Conservation (phyloP, 73 alveolate species). For the Paramecium caudatum region DNA sequence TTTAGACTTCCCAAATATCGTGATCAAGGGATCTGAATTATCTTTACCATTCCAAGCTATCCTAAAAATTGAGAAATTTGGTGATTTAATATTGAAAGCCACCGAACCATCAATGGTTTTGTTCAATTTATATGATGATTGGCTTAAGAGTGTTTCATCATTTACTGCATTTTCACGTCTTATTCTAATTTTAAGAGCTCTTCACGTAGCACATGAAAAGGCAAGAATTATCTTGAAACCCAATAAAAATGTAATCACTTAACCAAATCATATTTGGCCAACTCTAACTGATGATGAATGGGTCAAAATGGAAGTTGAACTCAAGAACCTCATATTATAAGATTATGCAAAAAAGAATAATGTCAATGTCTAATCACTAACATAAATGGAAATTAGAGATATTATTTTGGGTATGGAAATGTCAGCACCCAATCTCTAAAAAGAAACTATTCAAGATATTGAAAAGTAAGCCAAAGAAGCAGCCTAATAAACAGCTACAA, state of each 20-base stretch:
- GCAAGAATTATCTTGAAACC: constrained; percentile 99
- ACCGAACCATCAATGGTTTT: constrained; percentile 99
- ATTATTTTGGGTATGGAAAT: constrained; percentile 99
- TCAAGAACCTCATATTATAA: constrained; percentile 98
- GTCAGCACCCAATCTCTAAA: constrained; percentile 95
- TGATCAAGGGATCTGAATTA: constrained; percentile 99
- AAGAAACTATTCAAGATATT: constrained; percentile 90
- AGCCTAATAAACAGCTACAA: constrained; percentile 90
- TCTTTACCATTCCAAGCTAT: constrained; percentile 99
- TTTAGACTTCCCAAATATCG: constrained; percentile 99
- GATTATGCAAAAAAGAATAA: constrained; percentile 99
- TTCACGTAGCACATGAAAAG: constrained; percentile 99
- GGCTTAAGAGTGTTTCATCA: constrained; percentile 97
- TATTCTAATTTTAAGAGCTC: constrained; percentile 97
- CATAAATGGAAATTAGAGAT: constrained; percentile 99
- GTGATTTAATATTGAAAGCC: constrained; percentile 99
- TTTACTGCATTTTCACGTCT: constrained; percentile 96
- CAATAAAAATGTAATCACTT: constrained; percentile 96
- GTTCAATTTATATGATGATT: constrained; percentile 99
- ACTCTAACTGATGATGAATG: constrained; percentile 99
- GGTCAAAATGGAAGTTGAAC: constrained; percentile 99
- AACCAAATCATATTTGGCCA: constrained; percentile 99
- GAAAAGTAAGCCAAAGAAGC: constrained; percentile 95
- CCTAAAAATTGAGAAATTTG: constrained; percentile 83
- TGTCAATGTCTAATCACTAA: constrained; percentile 98